phyloP scores from a whole-genome alignment of 768 basidiomycete species.

The Pholiota microspora region DNA sequence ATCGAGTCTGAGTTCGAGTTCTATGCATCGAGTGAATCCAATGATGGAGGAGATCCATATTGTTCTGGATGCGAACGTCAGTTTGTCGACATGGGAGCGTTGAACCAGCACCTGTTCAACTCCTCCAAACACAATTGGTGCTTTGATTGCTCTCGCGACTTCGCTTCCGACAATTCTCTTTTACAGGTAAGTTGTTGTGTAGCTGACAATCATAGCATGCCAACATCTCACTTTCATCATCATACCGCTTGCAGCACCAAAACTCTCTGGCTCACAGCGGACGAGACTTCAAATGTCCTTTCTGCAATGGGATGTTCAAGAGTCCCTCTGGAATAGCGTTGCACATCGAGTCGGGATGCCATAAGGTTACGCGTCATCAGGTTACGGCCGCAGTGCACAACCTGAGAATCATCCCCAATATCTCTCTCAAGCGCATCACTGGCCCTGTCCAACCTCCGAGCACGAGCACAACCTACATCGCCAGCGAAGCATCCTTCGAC shows the following conservation, averaged over 20 bases:
- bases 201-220: too few species aligned
- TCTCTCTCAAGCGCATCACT: slow-evolving; percentile 32
- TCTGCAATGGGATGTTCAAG: slow-evolving; percentile 32
- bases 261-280: slow-evolving; percentile 25
- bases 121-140: slow-evolving; percentile 30
- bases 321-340: slow-evolving; percentile 33
- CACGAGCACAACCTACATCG: slow-evolving; percentile 23
- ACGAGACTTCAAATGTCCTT: slow-evolving; percentile 27
- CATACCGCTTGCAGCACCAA: slow-evolving; percentile 19
- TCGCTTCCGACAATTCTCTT: slow-evolving; percentile 19
- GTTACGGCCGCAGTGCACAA: slow-evolving; percentile 33
- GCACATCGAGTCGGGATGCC: slow-evolving; percentile 41
- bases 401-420: slow-evolving; percentile 30
- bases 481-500: slow-evolving; percentile 36
- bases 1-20: too few species aligned
- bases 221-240: background rate
- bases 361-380: slow-evolving; percentile 32
- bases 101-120: slow-evolving; percentile 12
- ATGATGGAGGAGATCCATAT: slow-evolving; percentile 9
- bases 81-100: slow-evolving; percentile 4
- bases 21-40: too few species aligned
- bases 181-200: slow-evolving; percentile 4
- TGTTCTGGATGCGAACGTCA: slow-evolving; percentile 9
- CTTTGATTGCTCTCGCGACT: slow-evolving; percentile 27
- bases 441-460: slow-evolving; percentile 13